phyloP scores from a whole-genome alignment of 163 green algal genomes.

The Coccomyxa subellipsoidea region DNA sequence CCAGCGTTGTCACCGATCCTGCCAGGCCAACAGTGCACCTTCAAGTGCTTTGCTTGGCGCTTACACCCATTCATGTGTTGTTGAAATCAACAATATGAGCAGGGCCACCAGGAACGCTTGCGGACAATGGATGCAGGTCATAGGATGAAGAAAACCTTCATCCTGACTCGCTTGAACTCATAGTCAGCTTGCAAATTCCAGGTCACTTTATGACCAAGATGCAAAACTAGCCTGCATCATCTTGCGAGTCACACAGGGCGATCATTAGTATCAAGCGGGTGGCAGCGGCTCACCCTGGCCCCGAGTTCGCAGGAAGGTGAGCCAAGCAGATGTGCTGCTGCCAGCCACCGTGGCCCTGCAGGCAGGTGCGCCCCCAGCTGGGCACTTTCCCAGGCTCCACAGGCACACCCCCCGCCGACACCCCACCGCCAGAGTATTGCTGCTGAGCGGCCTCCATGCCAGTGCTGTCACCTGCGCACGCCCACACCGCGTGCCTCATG shows the following conservation, averaged over 20 bases:
- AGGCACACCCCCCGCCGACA: constrained; percentile 33
- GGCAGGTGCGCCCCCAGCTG: neutral
- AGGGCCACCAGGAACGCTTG: too few relatives aligned
- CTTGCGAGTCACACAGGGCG: neutral
- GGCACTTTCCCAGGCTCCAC: constrained; percentile 23
- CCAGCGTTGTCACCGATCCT: constrained; percentile 19
- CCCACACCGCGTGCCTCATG: too few relatives aligned
- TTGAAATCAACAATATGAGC: too few relatives aligned
- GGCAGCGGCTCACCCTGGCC: neutral
- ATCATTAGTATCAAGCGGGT: neutral
- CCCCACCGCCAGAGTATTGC: constrained; percentile 31
- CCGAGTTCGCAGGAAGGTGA: constrained; percentile 23
- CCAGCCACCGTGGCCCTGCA: neutral
- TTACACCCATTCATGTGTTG: too few relatives aligned
- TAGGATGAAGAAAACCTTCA: too few relatives aligned
- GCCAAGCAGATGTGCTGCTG: constrained; percentile 11
- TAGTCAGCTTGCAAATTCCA: too few relatives aligned
- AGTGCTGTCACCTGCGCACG: constrained; percentile 12
- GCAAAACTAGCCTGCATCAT: too few relatives aligned
- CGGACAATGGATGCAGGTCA: too few relatives aligned
- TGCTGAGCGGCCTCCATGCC: constrained; percentile 32
- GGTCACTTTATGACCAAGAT: too few relatives aligned
- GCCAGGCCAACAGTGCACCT: neutral
- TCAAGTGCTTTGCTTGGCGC: too few relatives aligned
- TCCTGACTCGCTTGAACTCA: too few relatives aligned